phyloP scores from a whole-genome alignment of 495 filamentous ascomycete species.

The Penicillium lividum region DNA sequence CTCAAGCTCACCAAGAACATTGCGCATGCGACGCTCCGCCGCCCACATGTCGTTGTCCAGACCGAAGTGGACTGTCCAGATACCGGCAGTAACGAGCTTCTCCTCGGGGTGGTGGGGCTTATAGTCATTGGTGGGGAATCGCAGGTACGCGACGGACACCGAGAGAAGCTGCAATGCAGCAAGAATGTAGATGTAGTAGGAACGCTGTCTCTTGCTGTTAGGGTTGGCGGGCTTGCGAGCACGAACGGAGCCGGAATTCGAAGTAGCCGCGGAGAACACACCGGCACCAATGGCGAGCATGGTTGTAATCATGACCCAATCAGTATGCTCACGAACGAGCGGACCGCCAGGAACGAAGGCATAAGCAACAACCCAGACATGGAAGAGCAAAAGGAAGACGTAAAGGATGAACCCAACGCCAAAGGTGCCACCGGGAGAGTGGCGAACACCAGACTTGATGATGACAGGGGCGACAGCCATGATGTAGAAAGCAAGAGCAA shows the following conservation, averaged over 20 bases:
- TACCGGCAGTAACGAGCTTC: constrained; percentile 85
- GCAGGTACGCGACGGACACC: constrained; percentile 79
- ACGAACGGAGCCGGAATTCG: constrained; percentile 41
- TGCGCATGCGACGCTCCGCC: constrained; percentile 89
- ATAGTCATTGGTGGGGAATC: constrained; percentile 93
- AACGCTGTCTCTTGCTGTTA: constrained; percentile 54
- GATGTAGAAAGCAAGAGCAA: constrained; percentile 73
- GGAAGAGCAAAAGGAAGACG: constrained; percentile 87
- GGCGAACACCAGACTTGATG: constrained; percentile 70
- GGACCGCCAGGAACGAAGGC: constrained; percentile 98
- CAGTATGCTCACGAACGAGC: constrained; percentile 89
- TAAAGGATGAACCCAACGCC: constrained; percentile 86
- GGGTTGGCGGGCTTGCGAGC: constrained; percentile 54
- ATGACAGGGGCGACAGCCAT: constrained; percentile 80
- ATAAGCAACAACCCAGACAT: constrained; percentile 98
- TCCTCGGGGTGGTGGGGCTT: constrained; percentile 84
- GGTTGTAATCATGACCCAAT: constrained; percentile 85
- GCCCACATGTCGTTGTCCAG: constrained; percentile 99
- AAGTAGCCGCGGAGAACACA: constrained; percentile 72
- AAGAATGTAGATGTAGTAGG: constrained; percentile 76
- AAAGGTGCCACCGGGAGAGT: constrained; percentile 75
- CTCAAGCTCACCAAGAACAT: constrained; percentile 90
- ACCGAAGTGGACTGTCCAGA: constrained; percentile 99
- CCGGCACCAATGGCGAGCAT: constrained; percentile 86
- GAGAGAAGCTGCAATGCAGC: constrained; percentile 75